Base-by-base conservation (phyloP, 2,329 filamentous ascomycete species). In the Trichoderma hamatum region DNA sequence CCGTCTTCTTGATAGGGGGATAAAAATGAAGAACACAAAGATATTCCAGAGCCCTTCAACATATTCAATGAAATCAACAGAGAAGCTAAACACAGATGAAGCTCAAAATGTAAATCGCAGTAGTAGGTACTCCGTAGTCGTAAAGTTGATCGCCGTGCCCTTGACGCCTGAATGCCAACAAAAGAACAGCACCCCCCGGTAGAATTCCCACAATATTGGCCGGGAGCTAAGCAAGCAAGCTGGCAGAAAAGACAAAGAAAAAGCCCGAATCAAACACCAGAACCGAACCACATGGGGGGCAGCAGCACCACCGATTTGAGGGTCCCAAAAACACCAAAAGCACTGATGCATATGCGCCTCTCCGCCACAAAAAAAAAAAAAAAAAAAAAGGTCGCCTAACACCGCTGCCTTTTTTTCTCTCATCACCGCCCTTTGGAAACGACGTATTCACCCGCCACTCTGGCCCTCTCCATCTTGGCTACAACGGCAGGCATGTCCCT, bases 401-500 rank as follows among this genome's bases (percentile, higher is more conserved):
- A 58, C n/a, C 39, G 34, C 46, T 5, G 5, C 55, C 2, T 19
- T 43, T 39, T 19, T 5, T 24, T 10, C 49, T 16, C 13, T 69
- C 63, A 69, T 56, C 59, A 46, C 60, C 66, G 65, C 43, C 69
- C 60, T 46, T 64, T 69, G 26, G 75, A 75, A 28, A 85, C 80
- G 9, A 87, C 86, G 76, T 89, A 89, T 72, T 86, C 83, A 19
- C 84, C 86, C 26, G 87, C 88, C 19, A 85, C 83, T 71, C 85
- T 81, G 69, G 89, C 88, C 77, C 88, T 83, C 81, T 90, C 88
- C 85, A 90, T 89, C 77, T 83, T 86, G 66, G 88, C 89, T 74
- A 89, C 86, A 3, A 86, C 85, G 24, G 86, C 83, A 19, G 88
- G 87, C 85, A 90, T 86, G 43, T 86, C 85, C 73, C 82, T 83